phyloP scores from a whole-genome alignment of 2,329 filamentous ascomycete genomes.

The Colletotrichum neosansevieriae region DNA sequence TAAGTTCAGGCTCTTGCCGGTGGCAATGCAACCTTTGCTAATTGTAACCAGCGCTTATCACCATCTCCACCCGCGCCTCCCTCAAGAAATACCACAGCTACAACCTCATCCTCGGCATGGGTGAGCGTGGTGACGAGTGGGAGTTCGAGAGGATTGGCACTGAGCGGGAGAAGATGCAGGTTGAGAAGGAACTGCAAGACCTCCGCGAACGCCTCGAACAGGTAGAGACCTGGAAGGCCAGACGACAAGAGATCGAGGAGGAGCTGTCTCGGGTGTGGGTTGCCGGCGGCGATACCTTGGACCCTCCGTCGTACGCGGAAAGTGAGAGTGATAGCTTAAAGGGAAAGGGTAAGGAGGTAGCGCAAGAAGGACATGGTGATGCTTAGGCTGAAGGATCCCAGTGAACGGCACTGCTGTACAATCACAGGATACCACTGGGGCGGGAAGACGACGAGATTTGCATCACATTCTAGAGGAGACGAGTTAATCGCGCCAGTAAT shows the following conservation, averaged over 20 bases:
- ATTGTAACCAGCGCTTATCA: slow-evolving; percentile 79
- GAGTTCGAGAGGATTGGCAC: slow-evolving; percentile 95
- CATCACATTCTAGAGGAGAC: slow-evolving; percentile 15
- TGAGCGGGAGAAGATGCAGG: slow-evolving; percentile 90
- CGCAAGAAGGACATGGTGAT: slow-evolving; percentile 30
- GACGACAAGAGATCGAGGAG: slow-evolving; percentile 82
- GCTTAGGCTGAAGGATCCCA: slow-evolving; percentile 3
- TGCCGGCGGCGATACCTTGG: slow-evolving; percentile 61
- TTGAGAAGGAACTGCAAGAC: slow-evolving; percentile 90
- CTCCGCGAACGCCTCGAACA: slow-evolving; percentile 82
- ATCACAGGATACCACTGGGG: slow-evolving; percentile 17
- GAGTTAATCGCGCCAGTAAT: slow-evolving; percentile 5
- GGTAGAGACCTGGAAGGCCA: slow-evolving; percentile 85
- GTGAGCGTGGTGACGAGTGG: slow-evolving; percentile 87
- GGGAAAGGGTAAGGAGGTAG: slow-evolving; percentile 34
- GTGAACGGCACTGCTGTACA: slow-evolving; percentile 5
- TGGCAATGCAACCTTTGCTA: slow-evolving; percentile 25
- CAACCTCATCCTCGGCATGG: slow-evolving; percentile 86
- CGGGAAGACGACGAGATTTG: background rate
- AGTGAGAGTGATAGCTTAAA: slow-evolving; percentile 38
- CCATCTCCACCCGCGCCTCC: slow-evolving; percentile 92
- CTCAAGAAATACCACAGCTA: slow-evolving; percentile 96
- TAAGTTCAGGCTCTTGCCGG: slow-evolving; percentile 59
- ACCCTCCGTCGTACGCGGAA: slow-evolving; percentile 60
- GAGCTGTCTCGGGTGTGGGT: slow-evolving; percentile 79